A percentile compares a stretch with the other conserved stretches of the same genome.
These are phyloP conservation scores for Meredithiella fracta DNA, from an alignment of 2,329 filamentous ascomycete species.

Conservation along the genomic window DNA sequence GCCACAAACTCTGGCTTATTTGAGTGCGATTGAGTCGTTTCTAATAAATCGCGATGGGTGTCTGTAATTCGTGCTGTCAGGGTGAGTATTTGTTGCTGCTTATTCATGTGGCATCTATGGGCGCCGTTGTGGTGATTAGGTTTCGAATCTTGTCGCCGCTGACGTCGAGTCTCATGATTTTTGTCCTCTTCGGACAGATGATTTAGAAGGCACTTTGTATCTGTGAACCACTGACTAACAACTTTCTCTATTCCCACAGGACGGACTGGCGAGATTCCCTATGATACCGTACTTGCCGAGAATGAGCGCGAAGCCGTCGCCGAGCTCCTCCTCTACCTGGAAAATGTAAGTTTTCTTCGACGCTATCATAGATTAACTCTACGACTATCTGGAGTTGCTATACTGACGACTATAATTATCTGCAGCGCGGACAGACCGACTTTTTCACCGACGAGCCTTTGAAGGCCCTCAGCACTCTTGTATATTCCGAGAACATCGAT, in stretches of 20 bases:
- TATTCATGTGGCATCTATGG: background rate
- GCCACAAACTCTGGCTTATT: conserved; percentile 6
- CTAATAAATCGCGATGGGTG: conserved; percentile 34
- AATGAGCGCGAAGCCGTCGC: conserved; percentile 94
- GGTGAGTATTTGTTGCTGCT: conserved; percentile 18
- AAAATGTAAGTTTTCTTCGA: conserved; percentile 53
- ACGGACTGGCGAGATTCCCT: conserved; percentile 63
- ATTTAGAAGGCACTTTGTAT: background rate
- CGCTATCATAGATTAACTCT: background rate
- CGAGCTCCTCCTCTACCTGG: conserved; percentile 84
- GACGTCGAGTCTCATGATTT: background rate
- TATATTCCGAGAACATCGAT: conserved; percentile 98
- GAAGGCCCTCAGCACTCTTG: conserved; percentile 80
- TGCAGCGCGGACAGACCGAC: conserved; percentile 82
- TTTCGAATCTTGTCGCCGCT: background rate
- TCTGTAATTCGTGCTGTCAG: conserved; percentile 46
- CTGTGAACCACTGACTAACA: background rate
- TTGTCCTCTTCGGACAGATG: background rate
- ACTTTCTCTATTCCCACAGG: conserved; percentile 30
- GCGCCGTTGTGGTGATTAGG: background rate
- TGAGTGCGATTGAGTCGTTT: conserved; percentile 6
- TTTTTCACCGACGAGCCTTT: conserved; percentile 96
- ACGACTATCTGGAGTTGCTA: background rate
- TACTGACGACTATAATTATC: conserved; percentile 19
- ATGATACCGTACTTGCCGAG: conserved; percentile 79